A percentile compares a stretch with the other conserved stretches of the same genome.
These are phyloP conservation scores for Hericium alpestre DNA, from an alignment of 768 basidiomycete species.

Conservation along the genomic window DNA sequence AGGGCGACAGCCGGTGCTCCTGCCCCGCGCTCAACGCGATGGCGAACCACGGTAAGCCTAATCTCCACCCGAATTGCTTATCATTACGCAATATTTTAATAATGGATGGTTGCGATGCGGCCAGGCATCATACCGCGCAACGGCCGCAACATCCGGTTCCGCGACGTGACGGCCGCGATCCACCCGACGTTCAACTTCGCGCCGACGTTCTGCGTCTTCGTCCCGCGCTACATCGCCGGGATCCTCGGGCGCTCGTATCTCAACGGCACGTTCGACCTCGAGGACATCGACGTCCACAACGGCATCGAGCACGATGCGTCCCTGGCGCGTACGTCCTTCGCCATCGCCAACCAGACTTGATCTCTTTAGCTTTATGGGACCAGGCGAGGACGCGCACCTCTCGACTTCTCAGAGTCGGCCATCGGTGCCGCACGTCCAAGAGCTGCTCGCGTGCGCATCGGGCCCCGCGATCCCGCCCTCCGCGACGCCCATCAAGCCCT, in stretches of 20 bases:
- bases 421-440: slow-evolving; percentile 34
- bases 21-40: slow-evolving; percentile 73
- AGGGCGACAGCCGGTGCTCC: slow-evolving; percentile 59
- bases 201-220: slow-evolving; percentile 55
- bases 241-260: slow-evolving; percentile 47
- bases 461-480: slow-evolving; percentile 32
- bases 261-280: slow-evolving; percentile 50
- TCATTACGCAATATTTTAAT: too few species aligned
- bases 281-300: slow-evolving; percentile 63
- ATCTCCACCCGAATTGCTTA: neutral
- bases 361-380: neutral
- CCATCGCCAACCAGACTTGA: neutral
- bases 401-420: slow-evolving; percentile 47
- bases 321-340: slow-evolving; percentile 36
- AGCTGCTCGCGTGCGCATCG: slow-evolving; percentile 46
- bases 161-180: slow-evolving; percentile 30
- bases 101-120: neutral
- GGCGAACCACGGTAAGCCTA: slow-evolving; percentile 63
- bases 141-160: slow-evolving; percentile 64
- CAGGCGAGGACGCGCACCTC: slow-evolving; percentile 43
- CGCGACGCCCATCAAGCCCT: slow-evolving; percentile 4
- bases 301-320: slow-evolving; percentile 67
- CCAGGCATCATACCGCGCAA: slow-evolving; percentile 40
- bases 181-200: slow-evolving; percentile 60
- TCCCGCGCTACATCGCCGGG: slow-evolving; percentile 48